Conservation (phyloP, 208 protist species). For the Wallacemonas sp. region DNA sequence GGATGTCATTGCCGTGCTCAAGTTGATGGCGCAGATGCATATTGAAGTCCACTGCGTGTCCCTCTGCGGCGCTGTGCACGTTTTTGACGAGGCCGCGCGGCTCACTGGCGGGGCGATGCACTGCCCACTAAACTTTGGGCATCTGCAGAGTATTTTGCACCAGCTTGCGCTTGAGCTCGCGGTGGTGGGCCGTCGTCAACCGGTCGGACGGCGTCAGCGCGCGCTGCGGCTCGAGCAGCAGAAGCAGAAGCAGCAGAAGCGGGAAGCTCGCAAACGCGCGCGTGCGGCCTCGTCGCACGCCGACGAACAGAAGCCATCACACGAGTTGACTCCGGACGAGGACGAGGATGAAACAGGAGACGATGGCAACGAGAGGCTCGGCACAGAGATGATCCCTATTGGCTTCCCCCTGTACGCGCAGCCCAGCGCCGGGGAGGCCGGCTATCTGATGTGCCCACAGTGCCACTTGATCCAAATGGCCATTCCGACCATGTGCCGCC, state of each 20-base stretch:
- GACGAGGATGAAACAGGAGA: neutral
- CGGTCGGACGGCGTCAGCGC: no score
- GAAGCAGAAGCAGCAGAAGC: no score
- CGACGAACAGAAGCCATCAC: no score
- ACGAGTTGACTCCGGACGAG: no score
- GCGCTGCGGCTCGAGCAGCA: no score
- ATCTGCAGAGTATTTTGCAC: constrained; percentile 58
- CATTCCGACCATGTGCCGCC: constrained; percentile 72
- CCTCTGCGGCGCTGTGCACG: constrained; percentile 80
- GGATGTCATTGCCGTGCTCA: constrained; percentile 73
- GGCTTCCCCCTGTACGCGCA: constrained; percentile 62
- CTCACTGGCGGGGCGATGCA: constrained; percentile 60
- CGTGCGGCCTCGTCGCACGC: no score
- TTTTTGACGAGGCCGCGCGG: constrained; percentile 59
- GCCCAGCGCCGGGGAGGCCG: no score
- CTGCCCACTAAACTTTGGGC: constrained; percentile 82
- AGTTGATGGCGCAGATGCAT: constrained; percentile 39
- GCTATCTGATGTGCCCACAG: constrained; percentile 79
- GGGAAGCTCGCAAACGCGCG: no score
- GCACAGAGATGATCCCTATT: constrained; percentile 48
- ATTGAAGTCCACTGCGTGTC: constrained; percentile 70
- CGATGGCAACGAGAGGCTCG: constrained; percentile 15
- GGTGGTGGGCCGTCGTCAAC: constrained; percentile 2
- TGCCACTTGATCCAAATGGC: constrained; percentile 72
- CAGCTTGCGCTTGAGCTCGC: constrained; percentile 38